Evolutionary conservation across 345 rosid genomes (phyloP), one percentile per base, ranked within the genome.

Genomic region (Capsella bursapastoris): DNA sequence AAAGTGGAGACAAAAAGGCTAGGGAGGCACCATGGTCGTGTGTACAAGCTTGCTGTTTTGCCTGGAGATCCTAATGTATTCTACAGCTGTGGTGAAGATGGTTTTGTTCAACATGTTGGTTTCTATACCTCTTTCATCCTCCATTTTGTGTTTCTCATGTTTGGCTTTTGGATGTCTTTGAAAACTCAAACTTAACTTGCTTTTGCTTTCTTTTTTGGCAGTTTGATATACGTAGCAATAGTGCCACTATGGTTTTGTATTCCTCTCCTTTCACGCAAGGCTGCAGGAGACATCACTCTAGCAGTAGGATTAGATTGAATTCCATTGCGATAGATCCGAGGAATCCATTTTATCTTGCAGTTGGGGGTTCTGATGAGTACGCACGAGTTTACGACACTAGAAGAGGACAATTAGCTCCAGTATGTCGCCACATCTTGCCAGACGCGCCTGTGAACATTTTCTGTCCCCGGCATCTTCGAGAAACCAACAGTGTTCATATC

Each of bases 71-170:
- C 91, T 35, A 76, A 84, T 52, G 68, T 78, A 43, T 57, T 87
- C 44, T 87, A 87, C 43, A 87, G 89, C 81, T 84, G 89, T 12
- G 89, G 89, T 2, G 89, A 81, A 78, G 88, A 87, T 82, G 92
- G 92, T 74, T 73, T 84, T 59, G 85, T 85, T 68, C 89, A 82
- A 81, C 89, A 84, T 73, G 91, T 87, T 72, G 45, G 86, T 80
- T 74, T 73, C 80, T 50, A 51, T 29, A 63, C 76, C 18, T 16
- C 12, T 16, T 13, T 56, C 34, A 28, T 37, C 29, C 45, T 58
- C 34, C 29, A 15, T 41, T 18, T 22, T n/a, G 10, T 59, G 1
- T 25, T 61, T 27, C 25, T 51, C 13, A 9, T 65, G 25, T 1
- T 63, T 48, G 37, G 11, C 50, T 73, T 41, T 16, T 10, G 6